Conservation (phyloP, 441 rosid species). For the Isatis lusitanica region DNA sequence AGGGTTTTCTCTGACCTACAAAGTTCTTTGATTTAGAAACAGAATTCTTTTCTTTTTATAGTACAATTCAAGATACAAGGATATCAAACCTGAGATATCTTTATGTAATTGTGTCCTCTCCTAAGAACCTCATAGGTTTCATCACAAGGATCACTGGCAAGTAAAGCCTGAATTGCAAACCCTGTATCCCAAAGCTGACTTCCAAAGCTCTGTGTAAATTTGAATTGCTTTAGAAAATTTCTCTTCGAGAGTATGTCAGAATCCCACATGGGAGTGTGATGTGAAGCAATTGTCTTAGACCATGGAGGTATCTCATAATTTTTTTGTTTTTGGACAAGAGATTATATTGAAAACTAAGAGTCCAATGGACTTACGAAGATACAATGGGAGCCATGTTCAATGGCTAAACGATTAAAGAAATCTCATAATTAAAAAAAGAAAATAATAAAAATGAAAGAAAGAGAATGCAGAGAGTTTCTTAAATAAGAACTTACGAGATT, state of each 20-base stretch:
- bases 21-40: background rate
- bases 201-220: conserved; percentile 40
- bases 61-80: background rate
- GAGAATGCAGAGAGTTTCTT: too few relatives aligned
- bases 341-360: too few relatives aligned
- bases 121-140: conserved; percentile 33
- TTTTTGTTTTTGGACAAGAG: too few relatives aligned
- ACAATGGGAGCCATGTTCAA: too few relatives aligned
- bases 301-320: too few relatives aligned
- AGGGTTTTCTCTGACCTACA: conserved; percentile 59
- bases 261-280: too few relatives aligned
- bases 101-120: conserved; percentile 46
- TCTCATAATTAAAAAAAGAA: too few relatives aligned
- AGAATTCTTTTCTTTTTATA: background rate
- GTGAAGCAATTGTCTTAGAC: too few relatives aligned
- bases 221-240: background rate
- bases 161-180: conserved; percentile 49
- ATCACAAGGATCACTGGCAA: conserved; percentile 37
- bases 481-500: too few relatives aligned
- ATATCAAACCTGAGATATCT: conserved; percentile 49
- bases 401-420: too few relatives aligned
- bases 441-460: too few relatives aligned
- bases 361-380: too few relatives aligned
- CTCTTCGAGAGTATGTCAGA: background rate
- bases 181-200: conserved; percentile 55